Percentiles rank a stretch among this genome's conserved stretches.
Evolutionary conservation across 371 early-diverging fungal genomes (phyloP).

Genomic region (Mortierella sp.): DNA sequence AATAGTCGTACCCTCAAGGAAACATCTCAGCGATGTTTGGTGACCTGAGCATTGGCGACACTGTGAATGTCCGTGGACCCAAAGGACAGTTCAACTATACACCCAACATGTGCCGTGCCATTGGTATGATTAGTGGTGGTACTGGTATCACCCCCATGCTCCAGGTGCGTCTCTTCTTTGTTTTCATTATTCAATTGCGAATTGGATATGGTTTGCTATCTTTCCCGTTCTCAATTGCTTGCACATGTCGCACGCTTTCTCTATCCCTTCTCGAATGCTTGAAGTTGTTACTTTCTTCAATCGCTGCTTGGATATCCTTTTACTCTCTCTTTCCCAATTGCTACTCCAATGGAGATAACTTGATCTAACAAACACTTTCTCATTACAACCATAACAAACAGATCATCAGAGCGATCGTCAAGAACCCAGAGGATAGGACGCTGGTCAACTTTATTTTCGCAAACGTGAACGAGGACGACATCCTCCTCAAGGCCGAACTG

Average conservation of each 20-base stretch:
- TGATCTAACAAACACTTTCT: neutral
- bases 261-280: neutral
- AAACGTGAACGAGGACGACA: conserved; percentile 92
- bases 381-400: conserved; percentile 17
- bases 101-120: conserved; percentile 83
- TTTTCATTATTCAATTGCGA: neutral
- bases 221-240: neutral
- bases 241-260: neutral
- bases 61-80: conserved; percentile 89
- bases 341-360: neutral
- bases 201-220: neutral
- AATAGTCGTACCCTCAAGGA: conserved; percentile 89
- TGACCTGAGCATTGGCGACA: conserved; percentile 83
- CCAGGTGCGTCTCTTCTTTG: conserved; percentile 43
- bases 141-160: conserved; percentile 95
- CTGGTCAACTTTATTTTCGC: conserved; percentile 89
- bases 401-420: conserved; percentile 85
- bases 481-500: conserved; percentile 87
- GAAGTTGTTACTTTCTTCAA: neutral
- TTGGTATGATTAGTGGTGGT: conserved; percentile 92
- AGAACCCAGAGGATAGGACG: conserved; percentile 90
- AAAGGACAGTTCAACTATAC: conserved; percentile 92
- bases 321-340: neutral
- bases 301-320: neutral
- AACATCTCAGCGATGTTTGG: conserved; percentile 85